These are phyloP conservation scores for Raphanus hybrid DNA, from an alignment of 441 rosid species.

Conservation along the genomic window DNA sequence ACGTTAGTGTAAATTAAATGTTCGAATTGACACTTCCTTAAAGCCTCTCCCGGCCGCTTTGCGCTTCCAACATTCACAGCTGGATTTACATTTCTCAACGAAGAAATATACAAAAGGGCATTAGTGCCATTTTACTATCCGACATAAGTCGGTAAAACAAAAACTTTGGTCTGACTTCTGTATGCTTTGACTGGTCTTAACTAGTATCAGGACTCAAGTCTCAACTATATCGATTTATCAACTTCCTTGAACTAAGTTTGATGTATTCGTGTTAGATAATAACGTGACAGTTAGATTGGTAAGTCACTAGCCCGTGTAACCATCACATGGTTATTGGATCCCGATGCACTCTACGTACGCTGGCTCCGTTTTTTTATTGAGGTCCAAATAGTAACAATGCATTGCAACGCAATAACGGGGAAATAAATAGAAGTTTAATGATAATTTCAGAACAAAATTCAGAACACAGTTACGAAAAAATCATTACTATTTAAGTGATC, in stretches of 20 bases:
- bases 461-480: neutral
- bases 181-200: conserved; percentile 37
- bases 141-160: conserved; percentile 45
- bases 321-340: conserved; percentile 26
- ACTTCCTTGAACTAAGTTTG: conserved; percentile 6
- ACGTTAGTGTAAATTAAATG: conserved; percentile 33
- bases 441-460: neutral
- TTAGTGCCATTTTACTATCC: conserved; percentile 28
- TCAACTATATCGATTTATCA: conserved; percentile 49
- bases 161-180: conserved; percentile 32
- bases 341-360: conserved; percentile 21
- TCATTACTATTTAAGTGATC: neutral
- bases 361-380: neutral
- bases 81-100: conserved; percentile 22
- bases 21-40: conserved; percentile 40
- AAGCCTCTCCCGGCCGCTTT: conserved; percentile 41
- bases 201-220: conserved; percentile 1
- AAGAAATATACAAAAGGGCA: conserved; percentile 20
- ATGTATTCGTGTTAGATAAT: conserved; percentile 16
- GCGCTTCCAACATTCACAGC: conserved; percentile 38
- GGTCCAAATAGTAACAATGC: neutral
- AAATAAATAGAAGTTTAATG: neutral
- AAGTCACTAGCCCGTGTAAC: neutral
- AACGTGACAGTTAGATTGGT: conserved; percentile 4
- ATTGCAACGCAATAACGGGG: neutral